phyloP scores from a whole-genome alignment of 352 stramenopile genomes.

The Phytophthora niederhauseri region DNA sequence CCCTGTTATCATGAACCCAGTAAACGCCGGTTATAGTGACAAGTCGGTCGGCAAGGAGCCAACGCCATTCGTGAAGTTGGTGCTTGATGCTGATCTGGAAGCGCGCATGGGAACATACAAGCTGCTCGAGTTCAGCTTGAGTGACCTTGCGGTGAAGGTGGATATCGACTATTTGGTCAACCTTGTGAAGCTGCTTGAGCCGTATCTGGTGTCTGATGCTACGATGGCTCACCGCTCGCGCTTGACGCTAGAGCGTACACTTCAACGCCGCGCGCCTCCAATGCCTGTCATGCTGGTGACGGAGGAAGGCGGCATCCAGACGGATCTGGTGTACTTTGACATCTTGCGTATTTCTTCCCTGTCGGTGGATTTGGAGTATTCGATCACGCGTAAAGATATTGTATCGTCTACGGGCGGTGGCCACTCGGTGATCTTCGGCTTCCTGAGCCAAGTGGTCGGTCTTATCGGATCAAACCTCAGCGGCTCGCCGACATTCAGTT shows the following conservation, averaged over 20 bases:
- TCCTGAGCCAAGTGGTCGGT: slow-evolving; percentile 82
- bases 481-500: slow-evolving; percentile 82
- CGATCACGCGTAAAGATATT: slow-evolving; percentile 87
- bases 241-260: slow-evolving; percentile 61
- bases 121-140: slow-evolving; percentile 74
- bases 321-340: slow-evolving; percentile 86
- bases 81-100: slow-evolving; percentile 76
- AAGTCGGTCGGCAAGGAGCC: slow-evolving; percentile 62
- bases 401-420: slow-evolving; percentile 61
- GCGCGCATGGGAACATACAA: slow-evolving; percentile 86
- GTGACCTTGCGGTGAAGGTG: slow-evolving; percentile 76
- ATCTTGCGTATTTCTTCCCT: slow-evolving; percentile 75
- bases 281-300: slow-evolving; percentile 63
- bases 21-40: slow-evolving; percentile 82
- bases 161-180: slow-evolving; percentile 89
- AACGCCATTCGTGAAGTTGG: slow-evolving; percentile 71
- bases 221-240: slow-evolving; percentile 64
- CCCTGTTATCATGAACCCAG: slow-evolving; percentile 83
- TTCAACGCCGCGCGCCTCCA: slow-evolving; percentile 63
- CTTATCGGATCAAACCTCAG: slow-evolving; percentile 87
- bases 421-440: slow-evolving; percentile 80
- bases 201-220: slow-evolving; percentile 74
- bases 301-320: slow-evolving; percentile 70
- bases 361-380: slow-evolving; percentile 80
- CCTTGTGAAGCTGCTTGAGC: slow-evolving; percentile 81